Evolutionary conservation across 2,329 filamentous ascomycete species (phyloP).

Genomic region (Trichophaea hybrida): DNA sequence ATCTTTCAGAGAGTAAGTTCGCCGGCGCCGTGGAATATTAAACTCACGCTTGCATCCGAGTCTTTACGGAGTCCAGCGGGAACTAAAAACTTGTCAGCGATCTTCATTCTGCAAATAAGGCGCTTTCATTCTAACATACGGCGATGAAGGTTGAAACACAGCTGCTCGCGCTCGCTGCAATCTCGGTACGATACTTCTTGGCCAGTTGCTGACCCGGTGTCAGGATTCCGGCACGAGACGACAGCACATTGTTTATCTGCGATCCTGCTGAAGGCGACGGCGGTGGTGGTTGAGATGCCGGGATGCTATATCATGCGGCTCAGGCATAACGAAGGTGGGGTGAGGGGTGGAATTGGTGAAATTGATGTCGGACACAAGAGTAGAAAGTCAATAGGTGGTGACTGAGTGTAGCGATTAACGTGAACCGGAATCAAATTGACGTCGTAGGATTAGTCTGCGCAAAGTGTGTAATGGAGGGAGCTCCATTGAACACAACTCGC

Average conservation of each 20-base stretch:
- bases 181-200: conserved; percentile 54
- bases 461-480: not conserved
- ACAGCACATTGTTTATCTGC: not conserved
- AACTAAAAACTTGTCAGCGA: conserved; percentile 38
- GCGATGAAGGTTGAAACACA: conserved; percentile 63
- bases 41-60: conserved; percentile 60
- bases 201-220: conserved; percentile 13
- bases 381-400: not conserved
- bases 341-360: too few species aligned
- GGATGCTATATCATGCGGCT: not conserved
- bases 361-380: not conserved
- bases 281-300: not conserved
- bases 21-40: conserved; percentile 1
- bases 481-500: not conserved
- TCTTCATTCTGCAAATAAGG: not conserved
- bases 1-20: not conserved
- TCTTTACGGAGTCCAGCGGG: conserved; percentile 78
- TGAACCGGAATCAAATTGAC: not conserved
- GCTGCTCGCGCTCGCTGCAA: conserved; percentile 63
- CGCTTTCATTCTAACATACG: conserved; percentile 30
- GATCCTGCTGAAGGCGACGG: not conserved
- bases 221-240: conserved; percentile 2
- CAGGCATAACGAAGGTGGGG: not conserved
- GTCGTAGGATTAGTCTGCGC: not conserved
- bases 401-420: not conserved